Evolutionary conservation across 352 stramenopile genomes (phyloP).

Genomic region (Aphanomyces cochlioides): DNA sequence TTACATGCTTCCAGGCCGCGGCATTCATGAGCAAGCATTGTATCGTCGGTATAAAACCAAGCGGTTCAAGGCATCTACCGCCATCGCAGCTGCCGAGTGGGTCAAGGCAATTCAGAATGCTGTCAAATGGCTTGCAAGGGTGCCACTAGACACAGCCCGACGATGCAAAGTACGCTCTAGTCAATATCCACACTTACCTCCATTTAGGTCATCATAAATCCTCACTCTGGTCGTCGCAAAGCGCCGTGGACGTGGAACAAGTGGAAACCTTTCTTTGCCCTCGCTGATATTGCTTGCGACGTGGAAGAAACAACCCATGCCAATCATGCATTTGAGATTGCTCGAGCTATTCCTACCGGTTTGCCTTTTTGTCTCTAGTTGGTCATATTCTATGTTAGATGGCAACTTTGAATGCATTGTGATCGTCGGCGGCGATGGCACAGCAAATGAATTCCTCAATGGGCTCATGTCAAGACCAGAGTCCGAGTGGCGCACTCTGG

Average conservation of each 20-base stretch:
- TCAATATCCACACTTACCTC: conserved; percentile 19
- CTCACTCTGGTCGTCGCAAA: conserved; percentile 56
- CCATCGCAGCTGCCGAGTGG: conserved; percentile 37
- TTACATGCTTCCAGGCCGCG: conserved; percentile 56
- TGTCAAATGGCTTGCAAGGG: conserved; percentile 69
- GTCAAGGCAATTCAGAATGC: conserved; percentile 47
- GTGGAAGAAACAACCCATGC: conserved; percentile 72
- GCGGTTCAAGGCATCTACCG: conserved; percentile 40
- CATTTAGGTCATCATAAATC: conserved; percentile 78
- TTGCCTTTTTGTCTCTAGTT: background rate
- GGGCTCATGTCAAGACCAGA: conserved; percentile 67
- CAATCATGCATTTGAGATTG: conserved; percentile 69
- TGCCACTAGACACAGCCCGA: conserved; percentile 46
- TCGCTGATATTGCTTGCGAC: conserved; percentile 66
- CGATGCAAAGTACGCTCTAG: background rate
- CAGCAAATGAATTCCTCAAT: conserved; percentile 85
- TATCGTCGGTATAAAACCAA: conserved; percentile 51
- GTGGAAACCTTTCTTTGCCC: conserved; percentile 54
- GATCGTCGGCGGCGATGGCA: conserved; percentile 73
- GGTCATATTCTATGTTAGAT: conserved; percentile 34
- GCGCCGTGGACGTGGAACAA: conserved; percentile 60
- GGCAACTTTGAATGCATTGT: conserved; percentile 73
- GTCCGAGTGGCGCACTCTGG: conserved; percentile 61
- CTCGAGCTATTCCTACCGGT: conserved; percentile 37
- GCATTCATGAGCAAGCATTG: conserved; percentile 52